These are phyloP conservation scores for Russula compacta DNA, from an alignment of 768 basidiomycete species.

Conservation along the genomic window DNA sequence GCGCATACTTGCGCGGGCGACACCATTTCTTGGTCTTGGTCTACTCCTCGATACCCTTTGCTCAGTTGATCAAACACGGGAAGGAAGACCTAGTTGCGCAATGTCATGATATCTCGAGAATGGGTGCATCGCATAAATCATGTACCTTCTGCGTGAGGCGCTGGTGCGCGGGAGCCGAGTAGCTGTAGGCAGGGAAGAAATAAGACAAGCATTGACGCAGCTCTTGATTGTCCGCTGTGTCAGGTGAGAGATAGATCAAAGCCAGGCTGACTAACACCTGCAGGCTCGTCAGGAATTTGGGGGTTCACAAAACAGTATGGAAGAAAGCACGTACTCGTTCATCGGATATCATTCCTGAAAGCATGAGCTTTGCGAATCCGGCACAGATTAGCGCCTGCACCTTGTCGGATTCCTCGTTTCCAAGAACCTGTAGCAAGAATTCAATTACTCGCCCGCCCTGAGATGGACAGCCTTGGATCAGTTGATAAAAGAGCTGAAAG, in stretches of 20 bases:
- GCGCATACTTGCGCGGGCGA: conserved; percentile 61
- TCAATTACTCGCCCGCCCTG: conserved; percentile 56
- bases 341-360: conserved; percentile 68
- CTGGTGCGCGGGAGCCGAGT: conserved; percentile 70
- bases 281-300: neutral
- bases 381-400: conserved; percentile 66
- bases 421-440: conserved; percentile 48
- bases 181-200: conserved; percentile 83
- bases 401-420: conserved; percentile 45
- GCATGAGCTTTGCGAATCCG: conserved; percentile 79
- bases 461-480: neutral
- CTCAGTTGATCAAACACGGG: conserved; percentile 54
- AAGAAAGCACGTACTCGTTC: conserved; percentile 42
- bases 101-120: neutral
- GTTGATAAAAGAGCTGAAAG: neutral
- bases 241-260: conserved; percentile 66
- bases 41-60: conserved; percentile 50
- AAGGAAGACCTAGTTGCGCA: conserved; percentile 51
- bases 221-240: conserved; percentile 71
- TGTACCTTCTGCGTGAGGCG: conserved; percentile 56
- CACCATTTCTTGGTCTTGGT: conserved; percentile 69
- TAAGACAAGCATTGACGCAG: conserved; percentile 79
- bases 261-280: conserved; percentile 44
- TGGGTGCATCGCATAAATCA: conserved; percentile 21
- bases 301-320: neutral